A percentile compares a stretch with the other conserved stretches of the same genome.
Conservation (phyloP, 2,329 filamentous ascomycete genomes). For the Xylaria sp. region DNA sequence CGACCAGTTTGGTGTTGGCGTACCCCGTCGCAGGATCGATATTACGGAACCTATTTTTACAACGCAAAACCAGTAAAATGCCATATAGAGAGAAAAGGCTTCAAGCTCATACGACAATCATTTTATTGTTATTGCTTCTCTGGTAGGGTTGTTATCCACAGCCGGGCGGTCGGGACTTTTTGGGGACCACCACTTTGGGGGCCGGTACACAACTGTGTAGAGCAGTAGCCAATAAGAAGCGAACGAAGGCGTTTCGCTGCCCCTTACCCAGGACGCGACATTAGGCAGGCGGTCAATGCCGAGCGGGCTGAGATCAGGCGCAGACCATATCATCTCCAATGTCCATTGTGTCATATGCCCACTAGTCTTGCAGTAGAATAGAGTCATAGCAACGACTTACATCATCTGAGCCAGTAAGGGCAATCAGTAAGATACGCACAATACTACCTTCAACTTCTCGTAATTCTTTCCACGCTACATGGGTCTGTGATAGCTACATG, state of each 20-base stretch:
- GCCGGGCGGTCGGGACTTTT: no score
- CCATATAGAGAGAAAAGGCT: no score
- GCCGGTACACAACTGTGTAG: conserved; percentile 10
- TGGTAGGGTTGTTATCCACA: no score
- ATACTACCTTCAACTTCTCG: neutral
- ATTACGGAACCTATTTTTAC: no score
- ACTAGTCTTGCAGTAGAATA: neutral
- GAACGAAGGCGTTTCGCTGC: neutral
- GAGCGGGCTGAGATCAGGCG: no score
- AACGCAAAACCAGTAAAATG: no score
- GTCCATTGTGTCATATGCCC: no score
- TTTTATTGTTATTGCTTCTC: no score
- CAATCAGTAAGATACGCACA: neutral
- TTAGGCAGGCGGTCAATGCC: neutral
- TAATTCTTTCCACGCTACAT: neutral
- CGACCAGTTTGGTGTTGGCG: no score
- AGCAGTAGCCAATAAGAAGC: neutral
- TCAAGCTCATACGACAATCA: no score
- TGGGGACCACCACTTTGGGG: no score
- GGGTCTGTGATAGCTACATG: neutral
- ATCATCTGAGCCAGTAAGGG: neutral
- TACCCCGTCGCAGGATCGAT: no score
- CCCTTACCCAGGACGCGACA: neutral
- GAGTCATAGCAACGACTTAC: neutral
- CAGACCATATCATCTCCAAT: neutral